These are phyloP conservation scores for Neurospora tetrasperma DNA, from an alignment of 495 filamentous ascomycete genomes.

Conservation along the genomic window DNA sequence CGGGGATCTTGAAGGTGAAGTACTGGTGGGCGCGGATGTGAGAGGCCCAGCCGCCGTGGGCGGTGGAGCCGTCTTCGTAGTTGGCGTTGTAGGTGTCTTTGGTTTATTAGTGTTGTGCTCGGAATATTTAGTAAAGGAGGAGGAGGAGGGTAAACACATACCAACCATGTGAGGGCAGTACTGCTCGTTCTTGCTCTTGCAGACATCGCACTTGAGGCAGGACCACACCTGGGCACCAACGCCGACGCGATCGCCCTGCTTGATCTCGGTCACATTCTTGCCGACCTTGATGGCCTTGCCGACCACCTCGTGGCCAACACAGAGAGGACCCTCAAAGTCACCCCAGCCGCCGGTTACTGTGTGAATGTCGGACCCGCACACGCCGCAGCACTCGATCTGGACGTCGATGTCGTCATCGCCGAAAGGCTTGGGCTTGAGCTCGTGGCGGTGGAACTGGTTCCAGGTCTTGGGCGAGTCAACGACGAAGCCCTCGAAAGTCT, in stretches of 20 bases:
- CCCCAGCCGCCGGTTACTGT: constrained; percentile 73
- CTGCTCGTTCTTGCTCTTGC: constrained; percentile 54
- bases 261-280: constrained; percentile 33
- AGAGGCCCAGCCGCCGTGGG: constrained; percentile 29
- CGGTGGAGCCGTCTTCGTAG: constrained; percentile 20
- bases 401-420: constrained; percentile 67
- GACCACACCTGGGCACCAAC: constrained; percentile 69
- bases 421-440: constrained; percentile 74
- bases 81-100: constrained; percentile 26
- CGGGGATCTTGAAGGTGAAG: constrained; percentile 67
- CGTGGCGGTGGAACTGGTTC: constrained; percentile 14
- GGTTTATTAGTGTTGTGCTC: background rate
- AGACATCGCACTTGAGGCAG: constrained; percentile 47
- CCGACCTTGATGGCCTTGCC: constrained; percentile 65
- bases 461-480: constrained; percentile 22
- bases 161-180: constrained; percentile 57
- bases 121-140: background rate
- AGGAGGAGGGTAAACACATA: background rate
- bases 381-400: constrained; percentile 53
- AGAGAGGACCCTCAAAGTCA: constrained; percentile 51
- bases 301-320: constrained; percentile 68
- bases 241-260: constrained; percentile 68
- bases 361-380: constrained; percentile 73
- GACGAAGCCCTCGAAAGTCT: constrained; percentile 61
- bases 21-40: constrained; percentile 70